A percentile compares a stretch with the other conserved stretches of the same genome.
Evolutionary conservation across 805 yeast species (phyloP).

Genomic region (Candida incommunis): DNA sequence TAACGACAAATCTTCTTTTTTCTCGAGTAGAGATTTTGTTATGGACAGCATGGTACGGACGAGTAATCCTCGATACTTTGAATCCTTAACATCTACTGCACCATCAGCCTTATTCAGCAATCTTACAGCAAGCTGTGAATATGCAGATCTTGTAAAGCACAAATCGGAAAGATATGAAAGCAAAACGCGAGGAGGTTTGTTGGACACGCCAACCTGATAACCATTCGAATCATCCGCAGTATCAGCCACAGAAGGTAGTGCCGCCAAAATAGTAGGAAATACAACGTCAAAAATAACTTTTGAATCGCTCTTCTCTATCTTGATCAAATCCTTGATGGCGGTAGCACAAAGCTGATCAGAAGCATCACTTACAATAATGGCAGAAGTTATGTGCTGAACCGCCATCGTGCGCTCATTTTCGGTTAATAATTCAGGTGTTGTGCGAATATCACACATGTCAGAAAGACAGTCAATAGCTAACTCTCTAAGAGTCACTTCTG

Average conservation of each 20-base stretch:
- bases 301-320: slow-evolving; percentile 26
- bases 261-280: slow-evolving; percentile 35
- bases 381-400: slow-evolving; percentile 15
- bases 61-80: not conserved
- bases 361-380: slow-evolving; percentile 38
- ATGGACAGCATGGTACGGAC: not conserved
- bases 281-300: slow-evolving; percentile 35
- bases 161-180: not conserved
- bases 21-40: not conserved
- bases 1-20: not conserved
- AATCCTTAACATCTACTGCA: not conserved
- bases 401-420: slow-evolving; percentile 9
- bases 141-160: not conserved
- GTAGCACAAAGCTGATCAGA: slow-evolving; percentile 39
- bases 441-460: slow-evolving; percentile 27
- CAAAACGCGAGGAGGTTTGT: not conserved
- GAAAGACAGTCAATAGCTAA: slow-evolving; percentile 52
- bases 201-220: not conserved
- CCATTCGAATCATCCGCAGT: not conserved
- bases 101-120: not conserved
- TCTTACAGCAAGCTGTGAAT: not conserved
- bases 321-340: slow-evolving; percentile 40
- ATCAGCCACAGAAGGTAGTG: slow-evolving; percentile 26
- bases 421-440: slow-evolving; percentile 16
- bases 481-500: slow-evolving; percentile 57